phyloP scores from a whole-genome alignment of 257 asterid genomes.

The Solanum sitiens region DNA sequence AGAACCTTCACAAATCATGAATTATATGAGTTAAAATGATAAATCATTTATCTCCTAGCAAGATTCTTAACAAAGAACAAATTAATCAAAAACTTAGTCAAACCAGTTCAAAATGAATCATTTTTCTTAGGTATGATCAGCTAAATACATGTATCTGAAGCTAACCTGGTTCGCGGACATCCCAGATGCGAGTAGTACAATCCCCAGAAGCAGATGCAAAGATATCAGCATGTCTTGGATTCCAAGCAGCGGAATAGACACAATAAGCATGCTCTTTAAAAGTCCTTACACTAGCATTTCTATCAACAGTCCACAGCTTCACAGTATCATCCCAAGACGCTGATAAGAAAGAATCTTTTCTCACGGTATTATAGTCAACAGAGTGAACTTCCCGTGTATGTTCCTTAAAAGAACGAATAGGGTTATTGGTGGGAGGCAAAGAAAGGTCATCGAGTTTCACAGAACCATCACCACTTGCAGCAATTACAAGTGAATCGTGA shows the following conservation, averaged over 20 bases:
- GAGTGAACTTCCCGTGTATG: slow-evolving; percentile 89
- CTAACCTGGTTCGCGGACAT: slow-evolving; percentile 91
- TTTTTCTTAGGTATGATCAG: not conserved
- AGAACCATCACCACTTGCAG: slow-evolving; percentile 89
- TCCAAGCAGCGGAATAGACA: slow-evolving; percentile 85
- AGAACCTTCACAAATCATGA: slow-evolving; percentile 42
- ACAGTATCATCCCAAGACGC: slow-evolving; percentile 93
- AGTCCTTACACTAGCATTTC: slow-evolving; percentile 85
- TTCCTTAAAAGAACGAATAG: slow-evolving; percentile 82
- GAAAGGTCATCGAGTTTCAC: slow-evolving; percentile 79
- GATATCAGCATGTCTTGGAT: slow-evolving; percentile 90
- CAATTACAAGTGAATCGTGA: slow-evolving; percentile 77
- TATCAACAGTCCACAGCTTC: slow-evolving; percentile 89
- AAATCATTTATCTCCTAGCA: not conserved
- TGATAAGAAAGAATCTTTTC: slow-evolving; percentile 85
- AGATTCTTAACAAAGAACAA: too few species aligned
- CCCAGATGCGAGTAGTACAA: slow-evolving; percentile 94
- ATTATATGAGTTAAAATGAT: not conserved
- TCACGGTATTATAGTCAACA: slow-evolving; percentile 72
- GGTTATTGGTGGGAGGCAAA: slow-evolving; percentile 70
- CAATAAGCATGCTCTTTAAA: slow-evolving; percentile 96
- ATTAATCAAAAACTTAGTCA: not conserved
- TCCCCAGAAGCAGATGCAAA: slow-evolving; percentile 96
- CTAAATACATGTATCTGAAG: not conserved
- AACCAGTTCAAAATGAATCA: not conserved